Evolutionary conservation across 2,329 filamentous ascomycete genomes (phyloP).

Genomic region (Huntiella savannae): DNA sequence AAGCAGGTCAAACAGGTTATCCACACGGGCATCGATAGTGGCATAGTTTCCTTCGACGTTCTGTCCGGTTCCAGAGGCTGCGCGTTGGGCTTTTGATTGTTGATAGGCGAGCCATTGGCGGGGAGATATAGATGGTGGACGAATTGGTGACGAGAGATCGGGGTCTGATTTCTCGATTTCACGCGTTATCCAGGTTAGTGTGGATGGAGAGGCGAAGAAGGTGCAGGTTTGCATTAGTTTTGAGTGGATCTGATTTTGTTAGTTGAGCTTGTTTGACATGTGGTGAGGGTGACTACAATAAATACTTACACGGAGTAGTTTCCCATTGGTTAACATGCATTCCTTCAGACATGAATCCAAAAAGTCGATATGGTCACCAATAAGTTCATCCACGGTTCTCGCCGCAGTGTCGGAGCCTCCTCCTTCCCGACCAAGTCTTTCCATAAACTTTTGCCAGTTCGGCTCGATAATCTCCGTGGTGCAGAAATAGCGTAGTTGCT

Average conservation of each 20-base stretch:
- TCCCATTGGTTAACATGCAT: constrained; percentile 96
- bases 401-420: constrained; percentile 14
- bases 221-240: constrained; percentile 94
- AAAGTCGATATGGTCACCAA: constrained; percentile 98
- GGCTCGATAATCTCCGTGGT: constrained; percentile 95
- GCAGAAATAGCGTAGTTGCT: constrained; percentile 92
- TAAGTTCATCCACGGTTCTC: constrained; percentile 84
- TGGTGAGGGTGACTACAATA: too few relatives aligned
- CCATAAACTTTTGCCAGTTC: constrained; percentile 90
- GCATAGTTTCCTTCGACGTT: constrained; percentile 20
- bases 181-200: constrained; percentile 69
- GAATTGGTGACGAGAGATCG: constrained; percentile 42
- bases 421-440: constrained; percentile 44
- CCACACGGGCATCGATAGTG: constrained; percentile 34
- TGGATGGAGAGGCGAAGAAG: constrained; percentile 57
- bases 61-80: constrained; percentile 16
- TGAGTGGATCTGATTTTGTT: constrained; percentile 60
- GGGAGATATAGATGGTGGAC: constrained; percentile 38
- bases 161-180: constrained; percentile 72
- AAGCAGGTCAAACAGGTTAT: constrained; percentile 70
- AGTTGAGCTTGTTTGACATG: neutral
- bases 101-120: constrained; percentile 43
- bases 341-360: constrained; percentile 94
- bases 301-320: constrained; percentile 58
- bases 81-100: constrained; percentile 25